Percentiles rank a stretch among this genome's conserved stretches.
Conservation (phyloP, 371 early-diverging fungal species). For the Chytridiales sp. region DNA sequence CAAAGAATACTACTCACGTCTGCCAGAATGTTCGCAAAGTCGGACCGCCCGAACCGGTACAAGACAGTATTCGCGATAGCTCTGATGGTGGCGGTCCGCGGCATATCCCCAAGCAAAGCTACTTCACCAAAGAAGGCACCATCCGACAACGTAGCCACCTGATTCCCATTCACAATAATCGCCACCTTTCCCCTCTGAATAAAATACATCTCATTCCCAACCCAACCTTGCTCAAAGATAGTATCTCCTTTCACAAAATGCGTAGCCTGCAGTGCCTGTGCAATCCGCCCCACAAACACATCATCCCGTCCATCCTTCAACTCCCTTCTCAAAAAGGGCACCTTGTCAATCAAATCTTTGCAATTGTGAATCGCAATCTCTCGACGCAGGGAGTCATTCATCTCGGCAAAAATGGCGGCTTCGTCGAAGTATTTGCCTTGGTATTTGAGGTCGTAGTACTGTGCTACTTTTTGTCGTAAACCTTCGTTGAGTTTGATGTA, state of each 20-base stretch:
- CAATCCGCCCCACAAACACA: slow-evolving; percentile 23
- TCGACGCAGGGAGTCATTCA: slow-evolving; percentile 33
- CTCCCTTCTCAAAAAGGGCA: slow-evolving; percentile 34
- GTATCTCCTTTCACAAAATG: slow-evolving; percentile 33
- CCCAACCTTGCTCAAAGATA: slow-evolving; percentile 30
- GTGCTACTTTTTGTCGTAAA: slow-evolving; percentile 23
- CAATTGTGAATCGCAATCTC: slow-evolving; percentile 37
- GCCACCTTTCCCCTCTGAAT: slow-evolving; percentile 29
- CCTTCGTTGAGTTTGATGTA: slow-evolving; percentile 31
- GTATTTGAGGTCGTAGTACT: slow-evolving; percentile 44
- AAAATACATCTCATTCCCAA: slow-evolving; percentile 42
- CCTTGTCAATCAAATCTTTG: slow-evolving; percentile 24
- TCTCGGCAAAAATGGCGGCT: slow-evolving; percentile 33
- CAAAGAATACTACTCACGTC: slow-evolving; percentile 17
- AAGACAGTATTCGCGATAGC: slow-evolving; percentile 27
- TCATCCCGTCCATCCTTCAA: slow-evolving; percentile 33
- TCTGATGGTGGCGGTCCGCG: slow-evolving; percentile 39
- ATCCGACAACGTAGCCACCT: slow-evolving; percentile 24
- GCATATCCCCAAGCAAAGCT: slow-evolving; percentile 35
- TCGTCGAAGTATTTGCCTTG: slow-evolving; percentile 42
- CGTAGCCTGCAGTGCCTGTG: slow-evolving; percentile 19
- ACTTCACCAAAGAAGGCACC: slow-evolving; percentile 45
- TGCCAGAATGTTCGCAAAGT: slow-evolving; percentile 34
- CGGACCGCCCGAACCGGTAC: slow-evolving; percentile 34
- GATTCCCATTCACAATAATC: slow-evolving; percentile 25